A percentile compares a stretch with the other conserved stretches of the same genome.
These are phyloP conservation scores for Zygosaccharomyces pseudobailii DNA, from an alignment of 1,139 yeast genomes.

Conservation along the genomic window DNA sequence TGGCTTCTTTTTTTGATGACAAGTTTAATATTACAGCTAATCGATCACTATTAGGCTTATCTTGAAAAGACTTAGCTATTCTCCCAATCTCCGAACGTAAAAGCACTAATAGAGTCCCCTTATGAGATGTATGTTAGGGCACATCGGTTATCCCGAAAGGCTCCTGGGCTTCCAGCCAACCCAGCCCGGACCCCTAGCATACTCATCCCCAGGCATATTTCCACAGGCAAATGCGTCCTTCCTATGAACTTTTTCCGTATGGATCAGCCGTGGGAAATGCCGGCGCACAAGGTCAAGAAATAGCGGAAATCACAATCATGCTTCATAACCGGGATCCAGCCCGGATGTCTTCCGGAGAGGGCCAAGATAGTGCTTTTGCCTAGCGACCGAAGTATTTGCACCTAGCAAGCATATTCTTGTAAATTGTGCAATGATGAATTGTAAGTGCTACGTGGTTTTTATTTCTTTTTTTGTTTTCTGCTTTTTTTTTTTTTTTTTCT, in stretches of 20 bases:
- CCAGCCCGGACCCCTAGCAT: no score
- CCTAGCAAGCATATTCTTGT: no score
- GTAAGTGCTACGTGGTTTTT: neutral
- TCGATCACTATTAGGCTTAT: no score
- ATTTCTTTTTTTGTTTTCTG: neutral
- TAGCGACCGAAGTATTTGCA: no score
- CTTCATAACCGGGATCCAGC: neutral
- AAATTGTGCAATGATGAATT: no score
- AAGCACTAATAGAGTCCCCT: neutral
- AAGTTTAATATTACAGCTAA: no score
- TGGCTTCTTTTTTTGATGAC: no score
- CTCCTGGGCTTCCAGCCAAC: no score
- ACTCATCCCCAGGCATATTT: neutral
- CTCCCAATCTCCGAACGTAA: neutral
- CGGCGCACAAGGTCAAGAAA: neutral
- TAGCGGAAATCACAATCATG: neutral
- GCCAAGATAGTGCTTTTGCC: no score
- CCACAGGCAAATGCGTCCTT: neutral
- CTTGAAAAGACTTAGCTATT: no score
- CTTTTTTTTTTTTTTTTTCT: neutral
- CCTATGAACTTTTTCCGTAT: neutral
- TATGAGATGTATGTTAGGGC: neutral
- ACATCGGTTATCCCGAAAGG: neutral
- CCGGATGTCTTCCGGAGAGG: neutral
- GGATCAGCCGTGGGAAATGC: neutral